Base-by-base conservation (phyloP, 345 rosid genomes). In the Camelina neglecta region DNA sequence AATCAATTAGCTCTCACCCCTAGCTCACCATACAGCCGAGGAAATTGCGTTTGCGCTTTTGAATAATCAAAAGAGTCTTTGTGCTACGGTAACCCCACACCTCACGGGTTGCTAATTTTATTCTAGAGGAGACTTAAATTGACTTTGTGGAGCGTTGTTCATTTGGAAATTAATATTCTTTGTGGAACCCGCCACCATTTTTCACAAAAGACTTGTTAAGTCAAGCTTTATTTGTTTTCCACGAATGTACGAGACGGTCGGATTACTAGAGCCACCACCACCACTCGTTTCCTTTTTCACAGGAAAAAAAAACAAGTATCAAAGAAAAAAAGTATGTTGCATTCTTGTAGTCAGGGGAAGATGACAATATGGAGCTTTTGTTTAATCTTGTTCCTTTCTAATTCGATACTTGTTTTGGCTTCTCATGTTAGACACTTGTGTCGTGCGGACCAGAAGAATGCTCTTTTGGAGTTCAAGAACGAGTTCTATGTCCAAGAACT, bases 381-480 rank as follows among this genome's bases (percentile, higher is more conserved):
- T 65, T 38, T 61, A 6, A 3, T 55, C 26, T 31, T 74, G 15
- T 55, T 48, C 4, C 12, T 54, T 56, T 41, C 0, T 15, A 42
- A 31, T 31, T 5, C 57, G 6, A 20, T 33, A 33, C 71, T 20
- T 44, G 65, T 26, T 64, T 7, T 50, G 29, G 60, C 68, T 56
- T 56, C 78, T 74, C 50, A 13, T 35, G 36, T 1, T 15, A 35
- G 2, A 0, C 11, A 41, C 6, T 44, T 65, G 29, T 74, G 78
- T 35, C 71, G 16, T 67, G 16, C 20, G 36, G 62, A 75, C 73
- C 79, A 67, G 73, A 75, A 5, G 21, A 16, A 47, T 49, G 73
- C 73, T 67, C 73, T 75, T 12, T 58, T 24, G 67, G 73, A 67
- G 18, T 58, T 74, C 44, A 66, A 57, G 60, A 74, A 11, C 15